Conservation (phyloP, 352 stramenopile species). For the Pelagophyceae sp. region DNA sequence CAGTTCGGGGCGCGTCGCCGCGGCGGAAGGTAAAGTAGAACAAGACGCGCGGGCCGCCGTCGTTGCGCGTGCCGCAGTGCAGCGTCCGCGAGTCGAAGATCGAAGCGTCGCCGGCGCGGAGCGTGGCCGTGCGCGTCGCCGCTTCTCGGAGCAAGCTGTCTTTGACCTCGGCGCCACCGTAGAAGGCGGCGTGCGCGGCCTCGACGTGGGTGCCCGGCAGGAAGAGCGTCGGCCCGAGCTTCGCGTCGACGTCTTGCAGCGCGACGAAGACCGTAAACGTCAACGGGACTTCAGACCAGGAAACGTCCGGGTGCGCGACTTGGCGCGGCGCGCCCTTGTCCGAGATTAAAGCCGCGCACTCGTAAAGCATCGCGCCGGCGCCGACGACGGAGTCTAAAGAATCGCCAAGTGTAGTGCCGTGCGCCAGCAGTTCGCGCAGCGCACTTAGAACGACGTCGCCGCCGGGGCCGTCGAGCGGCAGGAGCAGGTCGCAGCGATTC, state of each 20-base stretch:
- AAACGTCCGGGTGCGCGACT: background rate
- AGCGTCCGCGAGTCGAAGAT: background rate
- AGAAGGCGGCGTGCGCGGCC: background rate
- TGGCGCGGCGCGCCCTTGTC: background rate
- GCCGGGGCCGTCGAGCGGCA: no score
- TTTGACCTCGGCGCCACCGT: background rate
- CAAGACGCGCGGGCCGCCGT: background rate
- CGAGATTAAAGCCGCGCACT: slow-evolving; percentile 3
- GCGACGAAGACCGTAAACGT: slow-evolving; percentile 1
- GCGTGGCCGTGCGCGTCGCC: background rate
- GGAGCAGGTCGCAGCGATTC: no score
- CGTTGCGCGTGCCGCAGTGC: background rate
- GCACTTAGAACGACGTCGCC: no score
- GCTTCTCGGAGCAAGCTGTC: background rate
- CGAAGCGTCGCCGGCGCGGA: slow-evolving; percentile 2
- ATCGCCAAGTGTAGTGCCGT: no score
- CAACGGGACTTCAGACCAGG: background rate
- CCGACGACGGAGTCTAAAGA: no score
- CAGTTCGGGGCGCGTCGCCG: no score
- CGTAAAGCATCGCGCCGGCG: no score
- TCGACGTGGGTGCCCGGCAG: background rate
- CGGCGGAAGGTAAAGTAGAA: slow-evolving; percentile 17
- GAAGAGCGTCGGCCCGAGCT: background rate
- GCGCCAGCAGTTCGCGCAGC: no score
- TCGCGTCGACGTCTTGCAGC: background rate